These are phyloP conservation scores for Leucosporidium creatinivorum DNA, from an alignment of 768 basidiomycete species.

Conservation along the genomic window DNA sequence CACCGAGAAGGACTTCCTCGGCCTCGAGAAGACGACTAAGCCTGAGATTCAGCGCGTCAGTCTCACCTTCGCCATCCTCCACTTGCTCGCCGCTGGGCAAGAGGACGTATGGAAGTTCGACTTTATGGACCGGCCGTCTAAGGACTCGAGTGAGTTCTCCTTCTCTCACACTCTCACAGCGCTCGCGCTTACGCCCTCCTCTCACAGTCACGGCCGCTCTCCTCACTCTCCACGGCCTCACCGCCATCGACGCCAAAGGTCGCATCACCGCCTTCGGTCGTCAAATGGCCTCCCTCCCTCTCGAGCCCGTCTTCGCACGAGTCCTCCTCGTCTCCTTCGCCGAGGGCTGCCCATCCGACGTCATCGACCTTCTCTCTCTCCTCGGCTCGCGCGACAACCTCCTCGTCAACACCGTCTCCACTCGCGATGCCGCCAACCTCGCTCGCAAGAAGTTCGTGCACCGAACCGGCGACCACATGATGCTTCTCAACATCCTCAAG, in stretches of 20 bases:
- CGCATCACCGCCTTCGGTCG: conserved; percentile 65
- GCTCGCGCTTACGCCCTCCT: background rate
- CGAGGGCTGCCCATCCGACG: conserved; percentile 64
- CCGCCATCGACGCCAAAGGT: conserved; percentile 63
- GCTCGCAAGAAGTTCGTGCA: conserved; percentile 73
- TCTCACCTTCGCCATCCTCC: conserved; percentile 71
- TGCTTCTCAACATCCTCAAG: conserved; percentile 72
- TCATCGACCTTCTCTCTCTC: conserved; percentile 76
- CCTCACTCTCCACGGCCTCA: conserved; percentile 60
- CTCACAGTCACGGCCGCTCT: conserved; percentile 38
- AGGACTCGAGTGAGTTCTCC: conserved; percentile 56
- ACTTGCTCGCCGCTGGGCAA: conserved; percentile 47
- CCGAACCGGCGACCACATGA: conserved; percentile 82
- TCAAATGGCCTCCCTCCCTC: conserved; percentile 80
- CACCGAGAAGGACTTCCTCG: conserved; percentile 68
- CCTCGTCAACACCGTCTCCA: conserved; percentile 31
- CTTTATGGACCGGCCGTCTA: conserved; percentile 80
- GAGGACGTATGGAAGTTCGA: conserved; percentile 48
- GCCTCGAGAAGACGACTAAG: conserved; percentile 59
- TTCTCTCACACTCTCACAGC: background rate
- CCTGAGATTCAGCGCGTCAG: conserved; percentile 89
- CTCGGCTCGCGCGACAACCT: conserved; percentile 55
- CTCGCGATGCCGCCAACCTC: conserved; percentile 60
- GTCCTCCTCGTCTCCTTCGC: conserved; percentile 69
- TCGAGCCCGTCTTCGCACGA: conserved; percentile 77